Evolutionary conservation across 2,329 filamentous ascomycete genomes (phyloP).

Genomic region (Monosporascus sp.): DNA sequence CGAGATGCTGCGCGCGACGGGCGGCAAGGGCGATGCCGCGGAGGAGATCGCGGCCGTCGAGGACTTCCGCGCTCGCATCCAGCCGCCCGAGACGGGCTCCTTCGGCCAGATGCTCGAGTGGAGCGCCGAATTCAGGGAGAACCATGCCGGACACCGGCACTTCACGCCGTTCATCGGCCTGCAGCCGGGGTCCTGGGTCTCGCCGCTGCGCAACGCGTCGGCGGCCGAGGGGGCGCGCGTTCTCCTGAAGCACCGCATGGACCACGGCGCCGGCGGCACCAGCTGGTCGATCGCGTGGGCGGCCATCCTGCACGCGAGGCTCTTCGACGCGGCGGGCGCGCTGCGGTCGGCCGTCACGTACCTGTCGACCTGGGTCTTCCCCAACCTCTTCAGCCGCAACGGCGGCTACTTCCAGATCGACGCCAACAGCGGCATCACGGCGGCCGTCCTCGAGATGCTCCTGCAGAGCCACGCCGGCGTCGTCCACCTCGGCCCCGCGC

Average conservation of each 20-base stretch:
- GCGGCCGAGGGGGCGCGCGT: not conserved
- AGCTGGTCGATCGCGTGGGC: not conserved
- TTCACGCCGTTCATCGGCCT: not conserved
- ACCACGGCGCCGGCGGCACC: not conserved
- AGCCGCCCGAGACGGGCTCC: not conserved
- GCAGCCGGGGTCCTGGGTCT: not conserved
- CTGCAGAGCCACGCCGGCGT: not conserved
- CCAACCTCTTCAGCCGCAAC: not conserved
- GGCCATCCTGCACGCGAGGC: not conserved
- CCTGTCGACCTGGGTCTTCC: not conserved
- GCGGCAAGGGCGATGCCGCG: not conserved
- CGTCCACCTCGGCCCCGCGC: not conserved
- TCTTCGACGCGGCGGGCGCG: not conserved
- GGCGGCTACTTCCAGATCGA: conserved; percentile 2
- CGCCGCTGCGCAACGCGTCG: not conserved
- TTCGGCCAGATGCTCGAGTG: not conserved
- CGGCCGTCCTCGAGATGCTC: not conserved
- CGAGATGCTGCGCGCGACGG: not conserved
- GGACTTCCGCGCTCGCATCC: not conserved
- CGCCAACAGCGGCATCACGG: not conserved
- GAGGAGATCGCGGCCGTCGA: not conserved
- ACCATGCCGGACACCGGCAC: not conserved
- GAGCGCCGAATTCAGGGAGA: not conserved
- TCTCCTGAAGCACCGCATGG: not conserved
- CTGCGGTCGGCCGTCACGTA: not conserved